Base-by-base conservation (phyloP, 2,329 filamentous ascomycete genomes). In the Claviceps monticola region DNA sequence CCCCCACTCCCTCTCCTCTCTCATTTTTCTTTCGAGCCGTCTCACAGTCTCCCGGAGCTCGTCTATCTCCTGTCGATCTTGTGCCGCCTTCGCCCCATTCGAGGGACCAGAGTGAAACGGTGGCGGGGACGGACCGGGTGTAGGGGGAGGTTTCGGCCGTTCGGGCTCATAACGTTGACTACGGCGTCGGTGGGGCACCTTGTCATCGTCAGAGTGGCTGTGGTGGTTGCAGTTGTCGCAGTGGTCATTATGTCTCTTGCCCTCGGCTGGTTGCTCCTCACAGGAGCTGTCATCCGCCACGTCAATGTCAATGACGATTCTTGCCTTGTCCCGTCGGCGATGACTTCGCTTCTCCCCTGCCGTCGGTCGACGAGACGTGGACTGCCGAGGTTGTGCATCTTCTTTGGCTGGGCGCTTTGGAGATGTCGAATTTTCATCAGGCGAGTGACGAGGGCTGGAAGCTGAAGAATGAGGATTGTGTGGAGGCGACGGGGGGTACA, bases 11-110 rank as follows among this genome's bases (percentile, higher is more conserved):
- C 23, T 26, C 23, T 26, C 63, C 51, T 26, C 61, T 51, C 63
- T 60, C 5, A 71, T 9, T 3, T 4, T 3, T 34, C 1, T 57
- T 53, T 59, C 58, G 34, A 72, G 49, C 9, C 61, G 59, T 13
- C 63, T 61, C 39, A 71, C 58, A 0, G 60, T 56, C 7, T 67
- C 61, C 17, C 64, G 58, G 1, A 71, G 62, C 36, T 71, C 68
- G 16, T 62, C 61, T 37, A 64, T 60, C 42, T 56, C 53, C 48
- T 59, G 48, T 13, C 26, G 23, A 7, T 46, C 53, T 29, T 37
- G 58, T 19, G 63, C 57, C 34, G 54, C 56, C 21, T 34, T 34
- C 11, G 29, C 29, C 9, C 4, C 29, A 34, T 34, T 34, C 9
- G 29, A 34, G 29, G 9, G 8, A 34, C 29, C 8, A 34, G 29